Evolutionary conservation across 768 basidiomycete genomes (phyloP), one percentile per base, ranked within the genome.

Genomic region (Russula lepida): DNA sequence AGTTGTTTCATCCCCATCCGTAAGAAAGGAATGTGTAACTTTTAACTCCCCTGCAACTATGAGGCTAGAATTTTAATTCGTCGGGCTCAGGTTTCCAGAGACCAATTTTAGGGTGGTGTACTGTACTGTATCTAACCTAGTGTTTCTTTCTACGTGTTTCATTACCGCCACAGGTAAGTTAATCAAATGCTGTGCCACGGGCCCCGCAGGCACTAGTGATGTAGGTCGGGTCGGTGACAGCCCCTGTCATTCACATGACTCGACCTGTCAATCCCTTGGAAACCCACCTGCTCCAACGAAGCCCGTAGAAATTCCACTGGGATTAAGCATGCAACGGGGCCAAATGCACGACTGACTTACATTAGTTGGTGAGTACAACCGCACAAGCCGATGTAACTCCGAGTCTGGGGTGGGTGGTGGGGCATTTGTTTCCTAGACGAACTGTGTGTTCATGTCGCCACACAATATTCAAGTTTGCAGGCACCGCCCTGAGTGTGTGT

Each of bases 401-500:
- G 21, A 17, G 15, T 37, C 15, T 0, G 35, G 5, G 4, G 11
- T 8, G 35, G 4, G 35, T 6, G 4, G 11, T 8, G 35, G 6
- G 39, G 28, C 28, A 9, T 23, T 30, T 13, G 27, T 52, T 43
- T 50, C 49, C 28, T 51, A 51, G 39, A 41, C 37, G 21, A 58
- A 44, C 17, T 19, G 17, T 1, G 13, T 3, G 12, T 33, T 15
- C 25, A 27, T 25, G 12, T 19, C 30, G 43, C 43, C 12, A 41
- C 41, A 11, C 6, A 21, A 43, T 21, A 21, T 44, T n/a, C n/a
- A n/a, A n/a, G n/a, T n/a, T 44, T 44, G 48, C 49, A 41, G 49
- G 58, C 50, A 46, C 39, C 51, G 50, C 57, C 41, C 39, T 58
- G 57, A 58, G 27, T 58, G 43, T 11, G 15, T 35, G 35, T 35